Conservation (phyloP, 768 basidiomycete species). For the Pleurotus sapidus region DNA sequence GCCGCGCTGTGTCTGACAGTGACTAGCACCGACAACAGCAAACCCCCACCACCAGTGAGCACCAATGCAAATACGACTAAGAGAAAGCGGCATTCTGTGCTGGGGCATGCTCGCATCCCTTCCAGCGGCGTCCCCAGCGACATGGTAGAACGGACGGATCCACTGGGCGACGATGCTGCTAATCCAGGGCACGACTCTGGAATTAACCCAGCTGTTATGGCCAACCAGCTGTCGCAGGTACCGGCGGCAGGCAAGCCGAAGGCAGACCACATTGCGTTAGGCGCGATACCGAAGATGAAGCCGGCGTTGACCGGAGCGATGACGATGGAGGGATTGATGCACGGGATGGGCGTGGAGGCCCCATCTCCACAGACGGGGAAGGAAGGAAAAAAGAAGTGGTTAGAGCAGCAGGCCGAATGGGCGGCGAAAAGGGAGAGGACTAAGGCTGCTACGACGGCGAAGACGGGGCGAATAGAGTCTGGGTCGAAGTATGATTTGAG, state of each 20-base stretch:
- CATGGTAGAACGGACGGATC: constrained; percentile 12
- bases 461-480: constrained; percentile 35
- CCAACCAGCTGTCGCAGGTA: not conserved
- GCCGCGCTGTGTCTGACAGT: no score
- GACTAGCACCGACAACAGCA: constrained; percentile 30
- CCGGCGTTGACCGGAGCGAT: constrained; percentile 50
- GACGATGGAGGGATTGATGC: constrained; percentile 38
- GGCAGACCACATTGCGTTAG: constrained; percentile 24
- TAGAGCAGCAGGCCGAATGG: constrained; percentile 1
- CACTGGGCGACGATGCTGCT: not conserved
- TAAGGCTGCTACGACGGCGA: not conserved
- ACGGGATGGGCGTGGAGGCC: constrained; percentile 11
- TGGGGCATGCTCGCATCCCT: constrained; percentile 1
- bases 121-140: constrained; percentile 28
- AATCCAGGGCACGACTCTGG: not conserved
- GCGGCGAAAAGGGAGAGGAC: constrained; percentile 4
- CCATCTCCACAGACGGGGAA: not conserved
- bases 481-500: constrained; percentile 53
- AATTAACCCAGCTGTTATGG: not conserved
- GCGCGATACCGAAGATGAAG: constrained; percentile 50
- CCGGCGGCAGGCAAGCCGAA: not conserved
- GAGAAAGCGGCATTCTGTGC: constrained; percentile 1
- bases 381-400: constrained; percentile 1
- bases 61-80: constrained; percentile 27
- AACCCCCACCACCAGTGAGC: constrained; percentile 31